Evolutionary conservation across 805 yeast genomes (phyloP).

Genomic region (Lipomyces kockii): DNA sequence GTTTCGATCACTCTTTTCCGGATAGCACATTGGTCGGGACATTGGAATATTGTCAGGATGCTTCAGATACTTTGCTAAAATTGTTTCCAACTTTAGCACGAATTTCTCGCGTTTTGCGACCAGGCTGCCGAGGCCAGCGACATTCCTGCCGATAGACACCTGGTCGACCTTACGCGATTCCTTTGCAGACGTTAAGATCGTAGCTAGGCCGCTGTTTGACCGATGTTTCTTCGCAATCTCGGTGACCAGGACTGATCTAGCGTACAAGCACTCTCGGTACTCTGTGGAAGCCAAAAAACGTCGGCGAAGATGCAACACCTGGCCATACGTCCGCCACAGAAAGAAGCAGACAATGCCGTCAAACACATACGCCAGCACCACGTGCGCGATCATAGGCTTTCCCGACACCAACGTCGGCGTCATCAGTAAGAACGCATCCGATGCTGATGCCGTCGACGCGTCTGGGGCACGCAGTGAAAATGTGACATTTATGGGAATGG

Average conservation of each 20-base stretch:
- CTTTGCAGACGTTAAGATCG: constrained; percentile 16
- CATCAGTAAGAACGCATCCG: constrained; percentile 46
- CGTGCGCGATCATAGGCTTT: constrained; percentile 45
- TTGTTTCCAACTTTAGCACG: constrained; percentile 41
- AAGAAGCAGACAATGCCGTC: constrained; percentile 41
- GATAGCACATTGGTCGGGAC: constrained; percentile 36
- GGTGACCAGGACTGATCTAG: constrained; percentile 44
- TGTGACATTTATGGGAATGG: constrained; percentile 47
- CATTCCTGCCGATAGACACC: constrained; percentile 42
- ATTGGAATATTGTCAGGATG: constrained; percentile 39
- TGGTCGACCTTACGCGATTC: constrained; percentile 33
- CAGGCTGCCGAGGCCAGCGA: constrained; percentile 40
- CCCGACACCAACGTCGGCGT: constrained; percentile 46
- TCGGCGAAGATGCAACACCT: constrained; percentile 41
- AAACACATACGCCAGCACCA: constrained; percentile 44
- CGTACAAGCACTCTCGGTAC: constrained; percentile 40
- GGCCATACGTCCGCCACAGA: constrained; percentile 41
- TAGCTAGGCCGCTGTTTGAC: constrained; percentile 40
- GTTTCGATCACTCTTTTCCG: constrained; percentile 20
- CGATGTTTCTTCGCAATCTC: constrained; percentile 42
- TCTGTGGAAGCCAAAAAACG: constrained; percentile 34
- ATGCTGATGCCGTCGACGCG: constrained; percentile 35
- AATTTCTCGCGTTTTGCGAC: constrained; percentile 38
- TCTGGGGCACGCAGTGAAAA: constrained; percentile 39
- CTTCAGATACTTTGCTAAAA: constrained; percentile 41